These are phyloP conservation scores for Kwoniella sp. DNA, from an alignment of 768 basidiomycete genomes.

Conservation along the genomic window DNA sequence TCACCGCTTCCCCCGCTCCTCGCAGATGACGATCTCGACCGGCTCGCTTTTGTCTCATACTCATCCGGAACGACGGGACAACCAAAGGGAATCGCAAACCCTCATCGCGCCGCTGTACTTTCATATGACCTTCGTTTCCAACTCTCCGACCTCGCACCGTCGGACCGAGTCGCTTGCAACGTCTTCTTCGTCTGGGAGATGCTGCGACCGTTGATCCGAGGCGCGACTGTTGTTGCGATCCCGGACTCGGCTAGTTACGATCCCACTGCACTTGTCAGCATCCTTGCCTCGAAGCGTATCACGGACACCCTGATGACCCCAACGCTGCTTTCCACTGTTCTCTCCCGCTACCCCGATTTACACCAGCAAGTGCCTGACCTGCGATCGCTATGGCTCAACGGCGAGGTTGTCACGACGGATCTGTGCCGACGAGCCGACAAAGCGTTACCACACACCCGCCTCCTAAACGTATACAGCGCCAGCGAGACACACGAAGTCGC, in stretches of 20 bases:
- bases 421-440: conserved; percentile 13
- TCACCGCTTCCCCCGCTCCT: conserved; percentile 7
- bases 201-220: conserved; percentile 16
- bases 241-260: conserved; percentile 23
- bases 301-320: conserved; percentile 26
- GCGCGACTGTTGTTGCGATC: conserved; percentile 24
- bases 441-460: conserved; percentile 14
- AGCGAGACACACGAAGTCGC: conserved; percentile 25
- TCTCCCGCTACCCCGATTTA: conserved; percentile 19
- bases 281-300: conserved; percentile 16
- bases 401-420: conserved; percentile 26
- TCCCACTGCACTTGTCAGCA: conserved; percentile 11
- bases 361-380: conserved; percentile 14
- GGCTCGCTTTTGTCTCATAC: conserved; percentile 21
- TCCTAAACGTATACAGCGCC: conserved; percentile 25
- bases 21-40: conserved; percentile 16
- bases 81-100: conserved; percentile 24
- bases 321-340: conserved; percentile 21
- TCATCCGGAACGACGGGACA: conserved; percentile 23
- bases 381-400: conserved; percentile 20
- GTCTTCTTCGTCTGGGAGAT: conserved; percentile 28
- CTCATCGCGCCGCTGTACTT: conserved; percentile 22
- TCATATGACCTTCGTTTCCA: conserved; percentile 21
- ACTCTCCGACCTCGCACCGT: conserved; percentile 12
- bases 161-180: conserved; percentile 22